Evolutionary conservation across 768 basidiomycete species (phyloP), one percentile per base, ranked within the genome.

Genomic region (Macrolepiota albuminosa): DNA sequence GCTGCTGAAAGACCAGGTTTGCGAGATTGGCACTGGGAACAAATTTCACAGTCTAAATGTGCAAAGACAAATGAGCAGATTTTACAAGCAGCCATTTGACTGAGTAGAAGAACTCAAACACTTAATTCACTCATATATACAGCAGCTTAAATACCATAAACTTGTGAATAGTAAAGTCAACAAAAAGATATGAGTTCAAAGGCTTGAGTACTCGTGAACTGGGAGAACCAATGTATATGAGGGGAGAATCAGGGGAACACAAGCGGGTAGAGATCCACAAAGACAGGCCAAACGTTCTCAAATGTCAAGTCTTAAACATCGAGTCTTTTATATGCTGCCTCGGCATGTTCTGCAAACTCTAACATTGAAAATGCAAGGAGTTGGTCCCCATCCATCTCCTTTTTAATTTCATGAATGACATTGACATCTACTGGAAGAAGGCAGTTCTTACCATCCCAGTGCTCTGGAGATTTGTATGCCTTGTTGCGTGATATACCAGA

Each of bases 351-450:
- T 29, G 53, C 34, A 68, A 70, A 78, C 24, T 71, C 73, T 6
- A 61, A 54, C 0, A 63, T 46, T 0, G 45, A 21, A 8, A 43
- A 43, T 21, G 42, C 42, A 43, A 43, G 62, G 55, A 1, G 64
- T 40, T 0, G 45, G 10, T 46, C 45, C 4, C 24, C 21, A 46
- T 21, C 10, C 10, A 46, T 46, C 24, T 46, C 45, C 63, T 71
- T 76, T 63, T 71, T 76, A 24, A 77, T 62, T 48, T 65, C 58
- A 2, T 46, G 56, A 11, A 78, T 60, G 33, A 71, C 54, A 5
- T 51, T 53, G 6, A 66, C n/a, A 56, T 71, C 66, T 8, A 46
- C 45, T 11, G 45, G 45, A 46, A 43, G 42, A 21, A 43, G 42
- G 42, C 42, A 43, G 42, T 43, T 21, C n/a, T 43, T 43, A 4